A percentile compares a stretch with the other conserved stretches of the same genome.
These are phyloP conservation scores for Aurifilum marmelostoma DNA, from an alignment of 2,329 filamentous ascomycete genomes.

Conservation along the genomic window DNA sequence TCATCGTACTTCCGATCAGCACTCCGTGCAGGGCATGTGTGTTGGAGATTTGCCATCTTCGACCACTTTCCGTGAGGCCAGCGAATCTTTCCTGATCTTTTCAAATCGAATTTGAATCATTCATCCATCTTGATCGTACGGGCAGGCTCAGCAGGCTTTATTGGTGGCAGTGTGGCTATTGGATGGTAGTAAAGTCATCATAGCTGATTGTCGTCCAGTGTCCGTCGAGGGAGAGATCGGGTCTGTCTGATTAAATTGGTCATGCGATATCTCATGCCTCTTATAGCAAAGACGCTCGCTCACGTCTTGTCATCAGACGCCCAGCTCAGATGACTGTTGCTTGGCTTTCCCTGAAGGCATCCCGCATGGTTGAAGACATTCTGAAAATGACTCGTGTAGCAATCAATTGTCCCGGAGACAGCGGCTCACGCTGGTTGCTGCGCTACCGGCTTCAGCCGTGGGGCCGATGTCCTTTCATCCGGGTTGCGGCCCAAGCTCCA, in stretches of 20 bases:
- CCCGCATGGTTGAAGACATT: neutral
- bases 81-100: neutral
- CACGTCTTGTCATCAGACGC: neutral
- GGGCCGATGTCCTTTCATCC: conserved; percentile 26
- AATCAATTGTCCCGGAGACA: conserved; percentile 12
- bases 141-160: neutral
- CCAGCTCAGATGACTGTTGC: neutral
- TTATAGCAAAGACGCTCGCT: neutral
- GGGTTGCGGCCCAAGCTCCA: conserved; percentile 18
- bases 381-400: neutral
- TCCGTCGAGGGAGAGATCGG: neutral
- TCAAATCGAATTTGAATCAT: neutral
- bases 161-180: neutral
- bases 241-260: neutral
- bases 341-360: neutral
- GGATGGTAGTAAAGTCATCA: neutral
- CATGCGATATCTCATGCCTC: neutral
- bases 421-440: conserved; percentile 17
- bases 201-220: neutral
- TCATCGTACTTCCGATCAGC: conserved; percentile 10
- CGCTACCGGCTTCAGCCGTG: conserved; percentile 16
- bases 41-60: neutral
- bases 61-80: neutral
- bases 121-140: neutral
- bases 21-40: conserved; percentile 7